A percentile compares a stretch with the other conserved stretches of the same genome.
These are phyloP conservation scores for Bertia moriformis DNA, from an alignment of 2,329 filamentous ascomycete genomes.

Conservation along the genomic window DNA sequence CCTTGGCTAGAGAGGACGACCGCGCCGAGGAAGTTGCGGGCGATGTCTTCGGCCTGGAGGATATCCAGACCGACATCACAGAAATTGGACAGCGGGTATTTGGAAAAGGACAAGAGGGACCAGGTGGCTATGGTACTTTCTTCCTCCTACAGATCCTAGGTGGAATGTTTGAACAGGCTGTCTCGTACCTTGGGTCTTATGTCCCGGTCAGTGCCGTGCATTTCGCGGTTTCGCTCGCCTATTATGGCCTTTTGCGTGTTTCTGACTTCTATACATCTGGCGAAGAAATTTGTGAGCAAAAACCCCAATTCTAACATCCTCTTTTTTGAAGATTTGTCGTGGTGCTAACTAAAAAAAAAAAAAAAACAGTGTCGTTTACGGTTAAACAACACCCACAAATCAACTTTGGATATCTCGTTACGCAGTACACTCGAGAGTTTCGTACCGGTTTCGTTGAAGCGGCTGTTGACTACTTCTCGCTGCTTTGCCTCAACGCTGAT, in stretches of 20 bases:
- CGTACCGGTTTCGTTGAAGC: conserved; percentile 49
- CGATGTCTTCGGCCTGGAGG: conserved; percentile 10
- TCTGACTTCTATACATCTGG: conserved; percentile 38
- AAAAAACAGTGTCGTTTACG: background rate
- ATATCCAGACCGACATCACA: conserved; percentile 35
- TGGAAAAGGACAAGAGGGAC: conserved; percentile 36
- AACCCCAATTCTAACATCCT: background rate
- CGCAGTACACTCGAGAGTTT: conserved; percentile 55
- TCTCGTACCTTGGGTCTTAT: conserved; percentile 49
- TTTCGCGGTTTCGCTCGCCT: conserved; percentile 50
- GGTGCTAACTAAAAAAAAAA: too few species aligned
- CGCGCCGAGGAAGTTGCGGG: conserved; percentile 10
- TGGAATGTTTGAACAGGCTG: conserved; percentile 51
- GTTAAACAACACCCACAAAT: conserved; percentile 36
- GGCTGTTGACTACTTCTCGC: conserved; percentile 49
- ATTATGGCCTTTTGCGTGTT: conserved; percentile 48
- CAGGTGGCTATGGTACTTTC: conserved; percentile 44
- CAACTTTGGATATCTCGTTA: conserved; percentile 51
- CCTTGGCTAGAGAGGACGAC: conserved; percentile 10
- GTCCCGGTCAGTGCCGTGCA: conserved; percentile 54
- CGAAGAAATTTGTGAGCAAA: conserved; percentile 1
- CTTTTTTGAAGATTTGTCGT: too few species aligned
- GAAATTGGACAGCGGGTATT: conserved; percentile 53
- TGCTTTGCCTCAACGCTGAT: conserved; percentile 54
- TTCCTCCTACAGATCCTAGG: conserved; percentile 50